Evolutionary conservation across 495 filamentous ascomycete species (phyloP).

Genomic region (Lophiotrema nucula): DNA sequence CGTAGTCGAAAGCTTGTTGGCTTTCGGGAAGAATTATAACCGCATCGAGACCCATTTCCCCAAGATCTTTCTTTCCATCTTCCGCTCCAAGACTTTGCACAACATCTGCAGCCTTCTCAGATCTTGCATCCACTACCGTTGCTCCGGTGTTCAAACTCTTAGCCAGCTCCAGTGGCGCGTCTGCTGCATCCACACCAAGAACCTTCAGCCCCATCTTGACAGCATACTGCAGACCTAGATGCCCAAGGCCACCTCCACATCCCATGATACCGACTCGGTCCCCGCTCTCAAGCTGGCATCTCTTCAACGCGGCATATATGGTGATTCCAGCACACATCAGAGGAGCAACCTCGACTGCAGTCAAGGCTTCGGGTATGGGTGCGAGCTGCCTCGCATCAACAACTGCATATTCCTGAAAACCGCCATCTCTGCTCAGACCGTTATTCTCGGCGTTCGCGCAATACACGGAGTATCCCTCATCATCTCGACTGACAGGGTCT

Average conservation of each 20-base stretch:
- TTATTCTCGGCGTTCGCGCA: constrained; percentile 35
- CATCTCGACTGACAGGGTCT: constrained; percentile 31
- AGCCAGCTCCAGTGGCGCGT: constrained; percentile 16
- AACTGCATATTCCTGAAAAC: constrained; percentile 28
- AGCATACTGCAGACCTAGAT: constrained; percentile 29
- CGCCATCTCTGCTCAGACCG: constrained; percentile 22
- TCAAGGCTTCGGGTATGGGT: constrained; percentile 19
- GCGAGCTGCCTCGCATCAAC: constrained; percentile 28
- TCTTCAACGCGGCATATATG: constrained; percentile 22
- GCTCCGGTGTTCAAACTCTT: constrained; percentile 20
- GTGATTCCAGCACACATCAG: constrained; percentile 33
- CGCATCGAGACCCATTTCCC: constrained; percentile 45
- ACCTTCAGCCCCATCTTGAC: constrained; percentile 26
- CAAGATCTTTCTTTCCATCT: constrained; percentile 38
- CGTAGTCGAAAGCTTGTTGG: constrained; percentile 44
- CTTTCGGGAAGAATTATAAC: constrained; percentile 48
- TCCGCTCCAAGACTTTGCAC: constrained; percentile 26
- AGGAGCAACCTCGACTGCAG: constrained; percentile 19
- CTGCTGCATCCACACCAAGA: constrained; percentile 25
- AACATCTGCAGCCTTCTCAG: constrained; percentile 14
- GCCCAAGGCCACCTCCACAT: constrained; percentile 27
- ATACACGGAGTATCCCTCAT: constrained; percentile 41
- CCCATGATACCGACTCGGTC: constrained; percentile 26
- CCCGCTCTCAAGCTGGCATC: constrained; percentile 18
- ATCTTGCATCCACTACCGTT: constrained; percentile 31